A percentile compares a stretch with the other conserved stretches of the same genome.
phyloP scores from a whole-genome alignment of 148 eudicot species.

The Polygonum aviculare region DNA sequence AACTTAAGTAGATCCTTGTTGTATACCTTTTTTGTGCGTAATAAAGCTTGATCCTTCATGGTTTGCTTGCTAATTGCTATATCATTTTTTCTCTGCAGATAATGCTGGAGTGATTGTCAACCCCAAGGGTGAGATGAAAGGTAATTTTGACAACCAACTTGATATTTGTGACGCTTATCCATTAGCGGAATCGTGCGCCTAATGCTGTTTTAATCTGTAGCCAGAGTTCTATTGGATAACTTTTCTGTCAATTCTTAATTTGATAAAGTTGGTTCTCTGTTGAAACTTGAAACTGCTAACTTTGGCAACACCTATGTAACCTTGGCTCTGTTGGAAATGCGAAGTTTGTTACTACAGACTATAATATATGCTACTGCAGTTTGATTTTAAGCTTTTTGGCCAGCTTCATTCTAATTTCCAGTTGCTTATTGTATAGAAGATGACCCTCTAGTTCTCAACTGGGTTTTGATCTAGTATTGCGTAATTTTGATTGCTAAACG shows the following conservation, averaged over 20 bases:
- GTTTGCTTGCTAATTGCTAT: constrained; percentile 10
- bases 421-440: too few species aligned
- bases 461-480: not conserved
- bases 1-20: not conserved
- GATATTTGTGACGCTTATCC: not conserved
- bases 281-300: not conserved
- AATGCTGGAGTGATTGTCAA: constrained; percentile 27
- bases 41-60: not conserved
- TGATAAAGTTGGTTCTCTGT: not conserved
- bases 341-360: not conserved
- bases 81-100: constrained; percentile 11
- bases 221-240: too few species aligned
- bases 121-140: constrained; percentile 26
- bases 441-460: too few species aligned
- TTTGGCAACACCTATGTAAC: not conserved
- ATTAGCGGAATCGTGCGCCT: not conserved
- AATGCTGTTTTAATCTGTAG: not conserved
- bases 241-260: not conserved
- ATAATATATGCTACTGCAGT: not conserved
- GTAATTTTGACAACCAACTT: not conserved
- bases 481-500: not conserved
- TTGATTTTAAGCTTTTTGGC: not conserved
- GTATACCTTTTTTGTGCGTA: not conserved
- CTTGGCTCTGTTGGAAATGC: not conserved
- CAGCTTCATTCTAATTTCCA: too few species aligned